These are phyloP conservation scores for Candida dendrica DNA, from an alignment of 805 yeast genomes.

Conservation along the genomic window DNA sequence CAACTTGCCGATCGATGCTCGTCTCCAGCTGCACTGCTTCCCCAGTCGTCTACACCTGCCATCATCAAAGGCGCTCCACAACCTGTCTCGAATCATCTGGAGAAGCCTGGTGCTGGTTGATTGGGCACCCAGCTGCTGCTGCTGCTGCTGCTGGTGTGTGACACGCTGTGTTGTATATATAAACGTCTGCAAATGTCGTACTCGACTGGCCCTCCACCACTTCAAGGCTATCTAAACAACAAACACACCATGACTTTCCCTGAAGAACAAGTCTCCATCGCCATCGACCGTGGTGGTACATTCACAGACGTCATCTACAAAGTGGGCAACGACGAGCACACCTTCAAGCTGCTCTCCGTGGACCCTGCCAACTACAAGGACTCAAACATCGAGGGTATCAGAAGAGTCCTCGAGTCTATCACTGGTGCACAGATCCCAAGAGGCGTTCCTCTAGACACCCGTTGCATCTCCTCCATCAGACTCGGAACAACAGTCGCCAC, in stretches of 20 bases:
- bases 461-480: constrained; percentile 32
- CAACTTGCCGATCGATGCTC: too few species aligned
- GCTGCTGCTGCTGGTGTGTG: too few species aligned
- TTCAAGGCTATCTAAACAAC: too few species aligned
- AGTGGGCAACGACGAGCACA: constrained; percentile 31
- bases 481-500: constrained; percentile 50
- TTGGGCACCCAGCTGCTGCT: too few species aligned
- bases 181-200: too few species aligned
- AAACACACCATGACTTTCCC: neutral
- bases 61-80: too few species aligned
- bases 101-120: too few species aligned
- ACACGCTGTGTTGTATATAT: too few species aligned
- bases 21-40: too few species aligned
- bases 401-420: constrained; percentile 35
- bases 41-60: too few species aligned
- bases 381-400: constrained; percentile 45
- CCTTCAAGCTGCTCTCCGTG: constrained; percentile 40
- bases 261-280: constrained; percentile 6
- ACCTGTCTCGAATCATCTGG: too few species aligned
- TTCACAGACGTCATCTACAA: constrained; percentile 41
- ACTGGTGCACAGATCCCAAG: constrained; percentile 27
- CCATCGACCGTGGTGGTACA: constrained; percentile 33
- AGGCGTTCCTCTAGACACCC: constrained; percentile 25
- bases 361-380: constrained; percentile 41
- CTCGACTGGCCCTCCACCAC: too few species aligned